Percentiles rank a stretch among this genome's conserved stretches.
These are phyloP conservation scores for Myxozyma vanderwaltii DNA, from an alignment of 805 yeast species.

Conservation along the genomic window DNA sequence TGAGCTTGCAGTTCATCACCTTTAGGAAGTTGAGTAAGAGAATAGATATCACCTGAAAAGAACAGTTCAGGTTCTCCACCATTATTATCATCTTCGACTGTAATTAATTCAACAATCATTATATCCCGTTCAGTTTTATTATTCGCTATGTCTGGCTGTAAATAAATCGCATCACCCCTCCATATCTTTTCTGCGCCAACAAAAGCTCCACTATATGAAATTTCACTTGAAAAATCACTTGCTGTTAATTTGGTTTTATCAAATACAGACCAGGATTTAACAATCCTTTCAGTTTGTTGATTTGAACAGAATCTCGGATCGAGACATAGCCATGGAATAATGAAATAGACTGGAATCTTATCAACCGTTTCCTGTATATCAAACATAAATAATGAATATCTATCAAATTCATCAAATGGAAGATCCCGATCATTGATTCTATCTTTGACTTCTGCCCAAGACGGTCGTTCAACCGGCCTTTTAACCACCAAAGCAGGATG, in stretches of 20 bases:
- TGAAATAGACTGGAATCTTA: slow-evolving; percentile 3
- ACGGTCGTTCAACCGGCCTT: slow-evolving; percentile 10
- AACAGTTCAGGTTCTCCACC: not conserved
- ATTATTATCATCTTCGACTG: not conserved
- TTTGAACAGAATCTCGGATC: not conserved
- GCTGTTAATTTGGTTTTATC: slow-evolving; percentile 1
- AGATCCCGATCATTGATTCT: not conserved
- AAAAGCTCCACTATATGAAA: slow-evolving; percentile 16
- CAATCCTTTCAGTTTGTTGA: not conserved
- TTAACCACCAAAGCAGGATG: slow-evolving; percentile 24
- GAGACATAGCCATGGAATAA: slow-evolving; percentile 25
- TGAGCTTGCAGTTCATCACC: not conserved
- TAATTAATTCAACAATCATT: slow-evolving; percentile 16
- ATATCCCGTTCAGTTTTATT: not conserved
- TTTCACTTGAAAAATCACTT: not conserved
- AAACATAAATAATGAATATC: slow-evolving; percentile 8
- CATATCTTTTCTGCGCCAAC: slow-evolving; percentile 33
- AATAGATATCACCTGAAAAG: slow-evolving; percentile 1
- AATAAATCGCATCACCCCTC: slow-evolving; percentile 26
- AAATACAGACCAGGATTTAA: slow-evolving; percentile 16
- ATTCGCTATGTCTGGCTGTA: slow-evolving; percentile 14
- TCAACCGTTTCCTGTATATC: slow-evolving; percentile 3
- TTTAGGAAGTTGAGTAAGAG: not conserved
- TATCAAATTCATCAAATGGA: slow-evolving; percentile 7
- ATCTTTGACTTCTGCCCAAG: not conserved